Evolutionary conservation across 306 rosid species (phyloP).

Genomic region (Dicorynia guianensis): DNA sequence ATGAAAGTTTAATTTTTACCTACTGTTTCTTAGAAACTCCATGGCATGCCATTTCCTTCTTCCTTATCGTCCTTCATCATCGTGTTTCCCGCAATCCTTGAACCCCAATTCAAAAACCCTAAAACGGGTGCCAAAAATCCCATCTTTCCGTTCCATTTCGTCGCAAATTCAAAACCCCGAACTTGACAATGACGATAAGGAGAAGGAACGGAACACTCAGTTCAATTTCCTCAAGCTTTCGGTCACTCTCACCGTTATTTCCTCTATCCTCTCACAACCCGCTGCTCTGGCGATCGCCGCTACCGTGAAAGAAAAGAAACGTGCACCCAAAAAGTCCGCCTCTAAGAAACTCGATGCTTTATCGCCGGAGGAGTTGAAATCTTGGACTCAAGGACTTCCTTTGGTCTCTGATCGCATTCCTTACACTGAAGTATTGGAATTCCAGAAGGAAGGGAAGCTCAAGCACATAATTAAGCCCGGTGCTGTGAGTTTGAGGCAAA

Average conservation of each 20-base stretch:
- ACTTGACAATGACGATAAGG: conserved; percentile 29
- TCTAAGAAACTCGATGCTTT: conserved; percentile 65
- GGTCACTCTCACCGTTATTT: conserved; percentile 75
- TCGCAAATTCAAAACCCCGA: conserved; percentile 52
- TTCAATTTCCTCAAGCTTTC: conserved; percentile 69
- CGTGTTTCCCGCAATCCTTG: conserved; percentile 41
- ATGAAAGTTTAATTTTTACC: background rate
- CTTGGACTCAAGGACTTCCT: conserved; percentile 83
- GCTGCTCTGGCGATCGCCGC: conserved; percentile 48
- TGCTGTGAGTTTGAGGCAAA: conserved; percentile 50
- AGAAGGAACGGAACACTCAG: conserved; percentile 36
- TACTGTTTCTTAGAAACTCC: conserved; percentile 13
- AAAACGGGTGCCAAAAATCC: conserved; percentile 25
- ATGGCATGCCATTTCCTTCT: conserved; percentile 69
- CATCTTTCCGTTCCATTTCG: conserved; percentile 46
- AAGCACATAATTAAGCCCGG: conserved; percentile 76
- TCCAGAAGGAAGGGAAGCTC: conserved; percentile 66
- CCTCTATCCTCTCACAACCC: conserved; percentile 65
- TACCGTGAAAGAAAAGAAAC: conserved; percentile 60
- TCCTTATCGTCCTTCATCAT: conserved; percentile 42
- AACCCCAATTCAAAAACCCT: conserved; percentile 44
- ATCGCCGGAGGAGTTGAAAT: conserved; percentile 72
- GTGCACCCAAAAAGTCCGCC: conserved; percentile 57
- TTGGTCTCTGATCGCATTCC: conserved; percentile 77
- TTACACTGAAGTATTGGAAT: conserved; percentile 65